phyloP scores from a whole-genome alignment of 2,329 filamentous ascomycete genomes.

The Trichophyton schoenleinii region DNA sequence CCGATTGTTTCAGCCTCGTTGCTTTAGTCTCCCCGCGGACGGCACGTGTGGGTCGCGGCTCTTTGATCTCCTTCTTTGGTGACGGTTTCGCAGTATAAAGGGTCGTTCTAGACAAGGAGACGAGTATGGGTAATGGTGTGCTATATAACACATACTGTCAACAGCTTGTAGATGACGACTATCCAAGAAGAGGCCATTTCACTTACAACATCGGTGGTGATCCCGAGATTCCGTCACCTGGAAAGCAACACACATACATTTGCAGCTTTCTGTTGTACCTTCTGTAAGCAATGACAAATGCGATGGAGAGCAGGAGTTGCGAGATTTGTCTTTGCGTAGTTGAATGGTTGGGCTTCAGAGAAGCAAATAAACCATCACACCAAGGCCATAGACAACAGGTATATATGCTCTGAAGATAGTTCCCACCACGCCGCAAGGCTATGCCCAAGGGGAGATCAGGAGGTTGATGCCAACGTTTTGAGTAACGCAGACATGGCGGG shows the following conservation, averaged over 20 bases:
- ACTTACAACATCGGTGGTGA: constrained; percentile 2
- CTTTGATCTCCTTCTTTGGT: neutral
- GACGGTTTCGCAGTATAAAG: neutral
- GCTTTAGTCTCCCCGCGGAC: neutral
- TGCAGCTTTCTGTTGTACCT: neutral
- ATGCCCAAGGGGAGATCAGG: neutral
- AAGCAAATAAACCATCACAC: neutral
- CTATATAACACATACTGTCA: neutral
- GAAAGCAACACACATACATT: neutral
- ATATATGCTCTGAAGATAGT: neutral
- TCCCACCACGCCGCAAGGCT: neutral
- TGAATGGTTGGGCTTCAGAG: neutral
- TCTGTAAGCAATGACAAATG: neutral
- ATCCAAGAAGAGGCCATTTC: neutral
- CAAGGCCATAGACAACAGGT: neutral
- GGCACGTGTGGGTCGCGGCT: neutral
- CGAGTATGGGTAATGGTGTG: neutral
- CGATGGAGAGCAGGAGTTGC: neutral
- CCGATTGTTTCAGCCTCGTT: neutral
- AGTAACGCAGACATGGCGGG: neutral
- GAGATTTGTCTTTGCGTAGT: neutral
- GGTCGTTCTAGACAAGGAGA: neutral
- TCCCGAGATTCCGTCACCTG: neutral
- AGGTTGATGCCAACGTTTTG: neutral
- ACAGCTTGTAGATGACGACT: neutral